Conservation (phyloP, 2,329 filamentous ascomycete genomes). For the Sporothrix luriei region DNA sequence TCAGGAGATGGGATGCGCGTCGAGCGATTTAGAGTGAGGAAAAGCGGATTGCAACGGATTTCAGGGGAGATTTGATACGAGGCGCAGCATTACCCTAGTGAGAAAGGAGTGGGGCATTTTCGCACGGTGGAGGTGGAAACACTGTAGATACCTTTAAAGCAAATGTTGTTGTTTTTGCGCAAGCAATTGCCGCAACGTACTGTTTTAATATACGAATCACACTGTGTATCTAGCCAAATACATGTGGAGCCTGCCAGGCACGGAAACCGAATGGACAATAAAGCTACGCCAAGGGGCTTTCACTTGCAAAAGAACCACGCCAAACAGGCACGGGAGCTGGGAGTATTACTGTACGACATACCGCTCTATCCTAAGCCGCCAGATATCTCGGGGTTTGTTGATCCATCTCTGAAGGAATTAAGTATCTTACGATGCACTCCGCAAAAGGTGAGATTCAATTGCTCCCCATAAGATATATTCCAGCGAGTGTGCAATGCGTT, state of each 20-base stretch:
- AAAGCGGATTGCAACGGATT: slow-evolving; percentile 13
- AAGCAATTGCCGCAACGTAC: no score
- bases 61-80: slow-evolving; percentile 36
- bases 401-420: no score
- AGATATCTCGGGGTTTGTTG: no score
- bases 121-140: slow-evolving; percentile 18
- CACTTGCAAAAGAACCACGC: no score
- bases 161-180: no score
- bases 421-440: no score
- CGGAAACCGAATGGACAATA: slow-evolving; percentile 2
- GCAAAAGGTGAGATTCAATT: no score
- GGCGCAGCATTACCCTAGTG: slow-evolving; percentile 34
- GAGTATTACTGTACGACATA: no score
- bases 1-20: slow-evolving; percentile 7
- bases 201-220: neutral
- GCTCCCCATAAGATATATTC: no score
- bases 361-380: no score
- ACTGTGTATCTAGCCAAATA: neutral
- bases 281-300: neutral
- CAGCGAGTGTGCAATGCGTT: no score
- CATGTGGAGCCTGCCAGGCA: slow-evolving; percentile 13
- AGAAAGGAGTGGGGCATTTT: neutral
- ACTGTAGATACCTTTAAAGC: neutral
- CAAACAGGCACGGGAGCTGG: no score
- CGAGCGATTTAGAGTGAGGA: neutral